phyloP scores from a whole-genome alignment of 345 rosid species.

The Noccaea caerulescens region DNA sequence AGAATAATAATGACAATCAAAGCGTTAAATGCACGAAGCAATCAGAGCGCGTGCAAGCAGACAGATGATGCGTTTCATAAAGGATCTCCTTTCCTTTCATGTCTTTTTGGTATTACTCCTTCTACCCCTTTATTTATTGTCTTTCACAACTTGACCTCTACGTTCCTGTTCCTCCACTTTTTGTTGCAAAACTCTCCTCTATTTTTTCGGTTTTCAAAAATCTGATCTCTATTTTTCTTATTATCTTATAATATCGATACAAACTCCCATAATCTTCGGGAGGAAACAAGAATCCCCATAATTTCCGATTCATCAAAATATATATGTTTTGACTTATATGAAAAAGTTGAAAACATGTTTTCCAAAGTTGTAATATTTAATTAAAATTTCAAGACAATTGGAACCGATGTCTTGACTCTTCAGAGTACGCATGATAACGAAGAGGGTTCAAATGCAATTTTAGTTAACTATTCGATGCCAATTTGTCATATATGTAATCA shows the following conservation, averaged over 20 bases:
- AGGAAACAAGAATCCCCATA: slow-evolving; percentile 16
- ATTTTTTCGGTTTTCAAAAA: not conserved
- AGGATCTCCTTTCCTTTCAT: slow-evolving; percentile 21
- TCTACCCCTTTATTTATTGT: not conserved
- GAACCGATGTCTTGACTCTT: not conserved
- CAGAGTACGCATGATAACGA: not conserved
- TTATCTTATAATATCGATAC: not conserved
- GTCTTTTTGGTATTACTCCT: not conserved
- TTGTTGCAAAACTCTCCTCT: not conserved
- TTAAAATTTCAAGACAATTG: not conserved
- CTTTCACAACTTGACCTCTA: slow-evolving; percentile 9
- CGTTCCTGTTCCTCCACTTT: not conserved
- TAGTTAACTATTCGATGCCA: not conserved
- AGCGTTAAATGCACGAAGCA: slow-evolving; percentile 39
- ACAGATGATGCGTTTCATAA: slow-evolving; percentile 30
- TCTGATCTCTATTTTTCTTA: not conserved
- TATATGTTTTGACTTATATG: slow-evolving; percentile 10
- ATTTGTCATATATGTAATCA: not conserved
- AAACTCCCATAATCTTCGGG: not conserved
- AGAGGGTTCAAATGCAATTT: not conserved
- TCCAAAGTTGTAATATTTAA: not conserved
- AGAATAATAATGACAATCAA: slow-evolving; percentile 33
- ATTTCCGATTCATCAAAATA: not conserved
- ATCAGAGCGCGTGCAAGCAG: slow-evolving; percentile 40
- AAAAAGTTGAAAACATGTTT: slow-evolving; percentile 7